These are phyloP conservation scores for Apophysomyces ossiformis DNA, from an alignment of 371 early-diverging fungal genomes.

Conservation along the genomic window DNA sequence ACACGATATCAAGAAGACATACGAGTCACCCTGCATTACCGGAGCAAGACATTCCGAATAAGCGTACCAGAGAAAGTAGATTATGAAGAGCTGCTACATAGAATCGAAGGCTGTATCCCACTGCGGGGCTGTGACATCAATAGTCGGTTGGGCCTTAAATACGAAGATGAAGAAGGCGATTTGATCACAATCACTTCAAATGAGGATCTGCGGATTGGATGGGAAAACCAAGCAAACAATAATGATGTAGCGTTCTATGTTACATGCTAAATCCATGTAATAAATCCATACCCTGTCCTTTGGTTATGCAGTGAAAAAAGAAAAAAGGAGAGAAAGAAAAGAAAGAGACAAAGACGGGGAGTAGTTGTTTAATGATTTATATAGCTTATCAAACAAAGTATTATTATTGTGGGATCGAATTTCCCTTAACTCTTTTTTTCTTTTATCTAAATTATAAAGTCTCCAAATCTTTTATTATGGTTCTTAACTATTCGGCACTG, in stretches of 20 bases:
- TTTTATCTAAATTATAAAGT: too few relatives aligned
- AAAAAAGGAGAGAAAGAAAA: too few relatives aligned
- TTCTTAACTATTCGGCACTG: too few relatives aligned
- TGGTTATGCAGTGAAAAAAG: too few relatives aligned
- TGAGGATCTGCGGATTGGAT: slow-evolving; percentile 83
- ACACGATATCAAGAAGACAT: background rate
- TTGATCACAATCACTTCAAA: slow-evolving; percentile 83
- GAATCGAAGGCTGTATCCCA: slow-evolving; percentile 1
- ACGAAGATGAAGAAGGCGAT: slow-evolving; percentile 93
- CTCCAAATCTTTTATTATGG: too few relatives aligned
- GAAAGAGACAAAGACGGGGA: too few relatives aligned
- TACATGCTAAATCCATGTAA: slow-evolving; percentile 16
- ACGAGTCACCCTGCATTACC: background rate
- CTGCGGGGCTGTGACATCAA: background rate
- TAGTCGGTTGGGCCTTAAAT: slow-evolving; percentile 66
- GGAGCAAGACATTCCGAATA: slow-evolving; percentile 3
- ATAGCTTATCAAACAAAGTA: too few relatives aligned
- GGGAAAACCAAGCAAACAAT: slow-evolving; percentile 43
- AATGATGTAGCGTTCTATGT: slow-evolving; percentile 50
- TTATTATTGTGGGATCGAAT: too few relatives aligned
- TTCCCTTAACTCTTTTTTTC: too few relatives aligned
- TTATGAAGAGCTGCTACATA: background rate
- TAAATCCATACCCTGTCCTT: background rate
- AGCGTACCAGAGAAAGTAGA: background rate
- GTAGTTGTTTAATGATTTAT: too few relatives aligned